A percentile compares a stretch with the other conserved stretches of the same genome.
Conservation (phyloP, 441 rosid genomes). For the Kokia cookei region DNA sequence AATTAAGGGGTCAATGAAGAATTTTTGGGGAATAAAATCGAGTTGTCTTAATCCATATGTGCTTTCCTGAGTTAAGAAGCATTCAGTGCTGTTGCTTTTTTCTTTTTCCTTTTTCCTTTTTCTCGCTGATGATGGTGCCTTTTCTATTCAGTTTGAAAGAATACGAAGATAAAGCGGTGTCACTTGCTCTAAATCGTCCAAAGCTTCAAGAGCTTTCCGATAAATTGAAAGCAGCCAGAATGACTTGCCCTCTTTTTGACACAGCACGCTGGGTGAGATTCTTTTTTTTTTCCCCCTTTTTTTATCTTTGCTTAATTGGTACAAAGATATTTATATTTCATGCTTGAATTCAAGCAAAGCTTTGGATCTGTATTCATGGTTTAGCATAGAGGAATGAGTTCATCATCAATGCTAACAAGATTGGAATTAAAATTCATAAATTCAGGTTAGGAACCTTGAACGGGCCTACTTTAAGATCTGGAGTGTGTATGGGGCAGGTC, state of each 20-base stretch:
- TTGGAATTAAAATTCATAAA: neutral
- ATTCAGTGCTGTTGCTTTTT: neutral
- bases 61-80: neutral
- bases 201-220: constrained; percentile 71
- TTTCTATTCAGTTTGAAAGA: constrained; percentile 56
- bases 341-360: neutral
- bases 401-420: neutral
- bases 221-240: constrained; percentile 59
- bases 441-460: constrained; percentile 85
- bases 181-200: constrained; percentile 65
- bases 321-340: neutral
- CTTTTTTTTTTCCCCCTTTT: too few relatives aligned
- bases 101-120: neutral
- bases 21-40: neutral
- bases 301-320: neutral
- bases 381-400: neutral
- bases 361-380: neutral
- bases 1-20: neutral
- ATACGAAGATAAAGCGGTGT: constrained; percentile 87
- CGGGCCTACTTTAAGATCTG: constrained; percentile 91
- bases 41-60: neutral
- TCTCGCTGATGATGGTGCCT: neutral
- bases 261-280: constrained; percentile 84
- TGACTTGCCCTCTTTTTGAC: constrained; percentile 88
- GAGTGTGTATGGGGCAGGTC: constrained; percentile 72